Percentiles rank a stretch among this genome's conserved stretches.
Evolutionary conservation across 2,329 filamentous ascomycete species (phyloP).

Genomic region (Colletotrichum eleusines): DNA sequence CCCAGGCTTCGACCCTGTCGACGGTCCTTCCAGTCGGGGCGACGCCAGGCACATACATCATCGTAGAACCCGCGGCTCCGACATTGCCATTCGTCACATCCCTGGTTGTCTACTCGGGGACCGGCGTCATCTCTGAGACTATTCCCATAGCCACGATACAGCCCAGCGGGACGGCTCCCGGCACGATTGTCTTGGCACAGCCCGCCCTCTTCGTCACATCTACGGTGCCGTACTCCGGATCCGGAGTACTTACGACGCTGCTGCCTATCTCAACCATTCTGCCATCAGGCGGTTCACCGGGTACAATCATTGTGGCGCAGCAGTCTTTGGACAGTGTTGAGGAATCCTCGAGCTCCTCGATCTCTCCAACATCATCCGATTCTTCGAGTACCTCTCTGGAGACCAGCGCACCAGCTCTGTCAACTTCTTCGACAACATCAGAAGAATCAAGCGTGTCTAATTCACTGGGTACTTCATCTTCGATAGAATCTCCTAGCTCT

Average conservation of each 20-base stretch:
- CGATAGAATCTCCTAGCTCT: neutral
- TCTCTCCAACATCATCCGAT: neutral
- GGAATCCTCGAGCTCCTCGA: neutral
- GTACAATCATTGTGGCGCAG: slow-evolving; percentile 8
- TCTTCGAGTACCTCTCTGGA: neutral
- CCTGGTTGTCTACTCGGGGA: slow-evolving; percentile 8
- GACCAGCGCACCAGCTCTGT: neutral
- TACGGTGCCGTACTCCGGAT: slow-evolving; percentile 7
- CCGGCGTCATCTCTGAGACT: neutral
- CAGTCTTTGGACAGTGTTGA: neutral
- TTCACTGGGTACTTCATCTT: neutral
- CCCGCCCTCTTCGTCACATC: slow-evolving; percentile 4
- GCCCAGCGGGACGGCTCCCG: slow-evolving; percentile 16
- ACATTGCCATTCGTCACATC: neutral
- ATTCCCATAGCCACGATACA: slow-evolving; percentile 23
- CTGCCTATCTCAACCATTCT: slow-evolving; percentile 10
- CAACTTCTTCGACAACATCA: neutral
- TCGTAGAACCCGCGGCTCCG: neutral
- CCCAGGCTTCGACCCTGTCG: slow-evolving; percentile 1
- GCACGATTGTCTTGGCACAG: slow-evolving; percentile 27
- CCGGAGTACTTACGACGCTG: neutral
- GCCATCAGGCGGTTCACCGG: slow-evolving; percentile 4
- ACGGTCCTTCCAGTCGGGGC: slow-evolving; percentile 18
- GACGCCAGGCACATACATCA: slow-evolving; percentile 26
- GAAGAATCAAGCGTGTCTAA: neutral